Evolutionary conservation across 2,329 filamentous ascomycete genomes (phyloP).

Genomic region (Ascochyta fabae): DNA sequence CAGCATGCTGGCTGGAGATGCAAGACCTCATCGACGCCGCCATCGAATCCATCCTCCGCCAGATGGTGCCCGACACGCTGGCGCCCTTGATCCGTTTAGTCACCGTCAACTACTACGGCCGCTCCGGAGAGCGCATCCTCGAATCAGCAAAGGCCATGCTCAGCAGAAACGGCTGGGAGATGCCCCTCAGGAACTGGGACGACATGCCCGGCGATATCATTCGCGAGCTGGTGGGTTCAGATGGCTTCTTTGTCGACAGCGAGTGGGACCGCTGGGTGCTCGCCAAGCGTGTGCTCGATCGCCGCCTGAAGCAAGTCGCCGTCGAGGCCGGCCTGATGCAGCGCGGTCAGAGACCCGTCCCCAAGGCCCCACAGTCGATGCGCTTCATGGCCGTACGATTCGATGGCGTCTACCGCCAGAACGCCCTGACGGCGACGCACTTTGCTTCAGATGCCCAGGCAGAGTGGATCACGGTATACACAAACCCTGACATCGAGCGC

Average conservation of each 20-base stretch:
- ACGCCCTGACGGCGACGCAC: slow-evolving; percentile 45
- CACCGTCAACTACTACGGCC: slow-evolving; percentile 63
- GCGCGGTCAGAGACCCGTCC: slow-evolving; percentile 49
- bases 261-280: slow-evolving; percentile 66
- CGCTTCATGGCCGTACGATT: slow-evolving; percentile 60
- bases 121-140: slow-evolving; percentile 61
- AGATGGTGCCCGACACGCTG: slow-evolving; percentile 60
- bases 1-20: slow-evolving; percentile 65
- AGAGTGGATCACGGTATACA: slow-evolving; percentile 60
- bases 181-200: slow-evolving; percentile 62
- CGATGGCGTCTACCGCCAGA: slow-evolving; percentile 59
- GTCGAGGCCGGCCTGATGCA: slow-evolving; percentile 57
- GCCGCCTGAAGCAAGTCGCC: slow-evolving; percentile 56
- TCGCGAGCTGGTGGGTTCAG: slow-evolving; percentile 64
- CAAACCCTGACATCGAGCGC: slow-evolving; percentile 61
- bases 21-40: slow-evolving; percentile 61
- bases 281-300: slow-evolving; percentile 61
- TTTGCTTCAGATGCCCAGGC: slow-evolving; percentile 54
- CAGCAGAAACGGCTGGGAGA: slow-evolving; percentile 63
- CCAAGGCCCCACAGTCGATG: slow-evolving; percentile 57
- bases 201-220: slow-evolving; percentile 64
- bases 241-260: slow-evolving; percentile 64
- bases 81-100: slow-evolving; percentile 60
- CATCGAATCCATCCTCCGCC: slow-evolving; percentile 61
- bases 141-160: slow-evolving; percentile 65